Conservation (phyloP, 2,329 filamentous ascomycete genomes). For the Fusarium bulbicola region DNA sequence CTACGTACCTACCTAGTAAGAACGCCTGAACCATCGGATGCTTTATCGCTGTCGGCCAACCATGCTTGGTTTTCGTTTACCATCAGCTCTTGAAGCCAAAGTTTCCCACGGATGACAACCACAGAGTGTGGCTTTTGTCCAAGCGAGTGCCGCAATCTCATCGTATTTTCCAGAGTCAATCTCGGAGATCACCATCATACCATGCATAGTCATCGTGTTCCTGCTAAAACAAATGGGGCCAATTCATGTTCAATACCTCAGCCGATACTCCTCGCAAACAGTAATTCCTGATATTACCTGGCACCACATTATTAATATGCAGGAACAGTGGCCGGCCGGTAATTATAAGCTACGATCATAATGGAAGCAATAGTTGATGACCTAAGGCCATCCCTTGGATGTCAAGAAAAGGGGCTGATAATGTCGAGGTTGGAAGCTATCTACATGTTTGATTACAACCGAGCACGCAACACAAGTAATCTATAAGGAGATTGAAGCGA, state of each 20-base stretch:
- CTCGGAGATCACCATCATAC: slow-evolving; percentile 31
- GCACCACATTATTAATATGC: slow-evolving; percentile 20
- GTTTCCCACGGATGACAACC: slow-evolving; percentile 26
- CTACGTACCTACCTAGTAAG: slow-evolving; percentile 30
- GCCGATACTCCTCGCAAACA: slow-evolving; percentile 10
- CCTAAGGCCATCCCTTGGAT: slow-evolving; percentile 27
- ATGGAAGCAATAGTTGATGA: slow-evolving; percentile 28
- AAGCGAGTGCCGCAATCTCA: slow-evolving; percentile 24
- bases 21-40: slow-evolving; percentile 24
- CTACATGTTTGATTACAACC: slow-evolving; percentile 38
- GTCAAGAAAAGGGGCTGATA: slow-evolving; percentile 23
- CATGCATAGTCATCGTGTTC: slow-evolving; percentile 1
- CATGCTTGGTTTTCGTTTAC: slow-evolving; percentile 11
- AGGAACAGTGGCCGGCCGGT: slow-evolving; percentile 21
- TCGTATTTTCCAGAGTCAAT: slow-evolving; percentile 16
- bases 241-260: background rate
- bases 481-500: slow-evolving; percentile 21
- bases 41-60: slow-evolving; percentile 36
- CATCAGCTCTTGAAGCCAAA: slow-evolving; percentile 20
- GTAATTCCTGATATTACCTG: slow-evolving; percentile 30
- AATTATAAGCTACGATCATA: slow-evolving; percentile 11
- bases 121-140: slow-evolving; percentile 34
- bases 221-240: slow-evolving; percentile 5
- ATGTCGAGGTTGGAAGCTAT: slow-evolving; percentile 18
- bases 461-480: slow-evolving; percentile 28